A percentile compares a stretch with the other conserved stretches of the same genome.
These are phyloP conservation scores for Penicillium palitans DNA, from an alignment of 2,329 filamentous ascomycete species.

Conservation along the genomic window DNA sequence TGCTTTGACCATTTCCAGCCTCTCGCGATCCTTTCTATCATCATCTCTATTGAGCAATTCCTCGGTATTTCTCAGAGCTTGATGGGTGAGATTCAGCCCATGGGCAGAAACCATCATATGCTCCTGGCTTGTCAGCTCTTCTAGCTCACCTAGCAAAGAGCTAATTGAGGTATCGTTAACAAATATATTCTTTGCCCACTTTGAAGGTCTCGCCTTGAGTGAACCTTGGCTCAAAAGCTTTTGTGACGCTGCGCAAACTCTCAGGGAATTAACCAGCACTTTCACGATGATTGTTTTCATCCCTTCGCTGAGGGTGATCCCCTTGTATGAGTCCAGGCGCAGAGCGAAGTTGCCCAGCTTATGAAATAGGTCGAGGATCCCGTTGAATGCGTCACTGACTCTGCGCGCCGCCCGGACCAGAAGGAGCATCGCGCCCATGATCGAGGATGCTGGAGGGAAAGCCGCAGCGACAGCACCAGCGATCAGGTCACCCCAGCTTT, in stretches of 20 bases:
- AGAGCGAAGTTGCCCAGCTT: neutral
- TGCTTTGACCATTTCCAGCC: neutral
- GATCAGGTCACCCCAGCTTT: neutral
- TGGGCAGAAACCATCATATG: neutral
- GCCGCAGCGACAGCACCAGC: neutral
- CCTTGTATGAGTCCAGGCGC: neutral
- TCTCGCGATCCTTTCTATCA: neutral
- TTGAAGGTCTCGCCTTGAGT: neutral
- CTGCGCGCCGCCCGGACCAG: neutral
- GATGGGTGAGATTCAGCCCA: neutral
- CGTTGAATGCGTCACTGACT: neutral
- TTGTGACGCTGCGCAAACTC: neutral
- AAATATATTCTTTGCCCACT: neutral
- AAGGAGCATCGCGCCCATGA: neutral
- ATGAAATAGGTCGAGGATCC: neutral
- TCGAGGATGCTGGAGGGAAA: neutral
- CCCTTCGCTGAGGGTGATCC: neutral
- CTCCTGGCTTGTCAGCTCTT: neutral
- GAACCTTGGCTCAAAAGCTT: neutral
- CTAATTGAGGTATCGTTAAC: neutral
- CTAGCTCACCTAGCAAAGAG: neutral
- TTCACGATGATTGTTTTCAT: neutral
- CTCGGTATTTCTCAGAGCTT: neutral
- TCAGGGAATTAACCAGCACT: neutral
- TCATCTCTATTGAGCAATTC: neutral